Evolutionary conservation across 116 monocot species (phyloP), one percentile per base, ranked within the genome.

Genomic region (Cymodocea nodosa): DNA sequence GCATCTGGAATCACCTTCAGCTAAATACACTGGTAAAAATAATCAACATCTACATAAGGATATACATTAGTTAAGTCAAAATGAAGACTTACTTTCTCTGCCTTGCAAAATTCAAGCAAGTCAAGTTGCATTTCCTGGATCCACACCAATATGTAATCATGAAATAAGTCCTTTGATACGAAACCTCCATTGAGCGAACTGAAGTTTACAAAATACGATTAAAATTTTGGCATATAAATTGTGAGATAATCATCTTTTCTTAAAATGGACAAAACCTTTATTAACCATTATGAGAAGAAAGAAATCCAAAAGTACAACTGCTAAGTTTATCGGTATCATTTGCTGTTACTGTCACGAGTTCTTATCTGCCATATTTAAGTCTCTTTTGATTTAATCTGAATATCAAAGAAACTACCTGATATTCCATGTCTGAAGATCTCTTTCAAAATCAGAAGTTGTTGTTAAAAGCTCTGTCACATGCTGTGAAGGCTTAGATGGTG

Each of bases 61-160:
- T 30, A 10, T 44, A 44, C 12, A 44, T 44, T 44, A 10, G 12
- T 44, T 44, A 44, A 7, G 44, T 44, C 11, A 44, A 44, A 44
- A 44, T 8, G 44, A 12, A 9, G 7, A 44, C 44, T 44, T 44
- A 85, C 91, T 83, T 83, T 93, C 67, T 93, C 86, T 25, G 70
- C 51, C 64, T 79, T 98, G 89, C 97, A 89, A 70, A 77, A 64
- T 25, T 89, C 89, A 40, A 98, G 82, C 65, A 98, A 74, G 57
- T 86, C 74, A 70, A 92, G 80, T 34, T 66, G 68, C 11, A 78
- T 82, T 65, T 98, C 97, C 76, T 98, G 75, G 49, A 98, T 82
- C 97, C 97, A 98, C 22, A 88, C 86, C 80, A 89, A 77, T 55
- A 89, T 89, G 58, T 92, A 98, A 68, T 82, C 72, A 69, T 98